These are phyloP conservation scores for Rubia peregrina DNA, from an alignment of 305 asterid genomes.

Conservation along the genomic window DNA sequence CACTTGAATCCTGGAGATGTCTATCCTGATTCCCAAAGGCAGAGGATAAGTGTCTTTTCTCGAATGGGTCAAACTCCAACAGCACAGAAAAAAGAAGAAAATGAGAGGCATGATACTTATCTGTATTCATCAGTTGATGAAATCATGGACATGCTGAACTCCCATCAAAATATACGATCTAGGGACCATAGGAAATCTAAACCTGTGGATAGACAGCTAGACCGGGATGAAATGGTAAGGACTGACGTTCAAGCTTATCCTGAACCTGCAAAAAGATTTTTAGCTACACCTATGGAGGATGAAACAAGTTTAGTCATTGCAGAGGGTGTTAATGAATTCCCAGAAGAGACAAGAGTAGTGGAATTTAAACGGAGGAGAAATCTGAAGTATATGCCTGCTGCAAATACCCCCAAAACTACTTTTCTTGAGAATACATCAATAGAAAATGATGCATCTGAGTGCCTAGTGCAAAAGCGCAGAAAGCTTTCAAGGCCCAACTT, in stretches of 20 bases:
- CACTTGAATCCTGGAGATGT: slow-evolving; percentile 25
- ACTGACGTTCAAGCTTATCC: slow-evolving; percentile 20
- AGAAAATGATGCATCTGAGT: slow-evolving; percentile 26
- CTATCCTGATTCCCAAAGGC: slow-evolving; percentile 20
- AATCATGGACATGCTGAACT: slow-evolving; percentile 48
- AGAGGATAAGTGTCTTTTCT: slow-evolving; percentile 53
- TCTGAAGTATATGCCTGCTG: slow-evolving; percentile 28
- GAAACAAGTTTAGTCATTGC: slow-evolving; percentile 18
- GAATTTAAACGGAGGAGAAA: slow-evolving; percentile 58
- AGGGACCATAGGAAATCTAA: slow-evolving; percentile 26
- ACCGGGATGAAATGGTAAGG: slow-evolving; percentile 20
- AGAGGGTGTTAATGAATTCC: slow-evolving; percentile 31
- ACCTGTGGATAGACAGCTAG: slow-evolving; percentile 22
- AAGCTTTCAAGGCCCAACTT: slow-evolving; percentile 57
- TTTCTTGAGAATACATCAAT: slow-evolving; percentile 7
- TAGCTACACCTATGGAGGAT: slow-evolving; percentile 13
- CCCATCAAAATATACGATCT: slow-evolving; percentile 20
- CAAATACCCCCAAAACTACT: background rate
- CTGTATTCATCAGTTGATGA: slow-evolving; percentile 53
- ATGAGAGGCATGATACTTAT: slow-evolving; percentile 25
- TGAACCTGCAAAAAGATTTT: slow-evolving; percentile 16
- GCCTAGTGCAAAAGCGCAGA: slow-evolving; percentile 34
- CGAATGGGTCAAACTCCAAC: slow-evolving; percentile 40
- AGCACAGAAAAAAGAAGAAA: slow-evolving; percentile 17
- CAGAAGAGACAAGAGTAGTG: slow-evolving; percentile 46